Evolutionary conservation across 225 moss, liverwort and hornwort species (phyloP).

Genomic region (Takakia lepidozioides): DNA sequence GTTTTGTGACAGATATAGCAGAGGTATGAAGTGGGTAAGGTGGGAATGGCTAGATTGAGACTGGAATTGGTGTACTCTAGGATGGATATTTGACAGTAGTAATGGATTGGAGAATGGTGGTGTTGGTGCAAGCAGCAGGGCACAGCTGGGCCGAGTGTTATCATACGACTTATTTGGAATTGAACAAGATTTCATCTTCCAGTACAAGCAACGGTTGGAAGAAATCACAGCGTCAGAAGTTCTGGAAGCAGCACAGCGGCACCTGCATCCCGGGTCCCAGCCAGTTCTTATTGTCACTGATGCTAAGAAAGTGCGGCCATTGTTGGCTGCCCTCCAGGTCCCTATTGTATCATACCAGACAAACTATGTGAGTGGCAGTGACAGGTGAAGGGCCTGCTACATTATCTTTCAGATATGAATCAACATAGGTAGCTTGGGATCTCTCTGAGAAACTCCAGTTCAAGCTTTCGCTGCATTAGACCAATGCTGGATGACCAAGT

Average conservation of each 20-base stretch:
- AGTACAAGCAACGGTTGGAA: conserved; percentile 16
- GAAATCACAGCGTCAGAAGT: conserved; percentile 14
- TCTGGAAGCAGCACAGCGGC: conserved; percentile 13
- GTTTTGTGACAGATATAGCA: too few relatives aligned
- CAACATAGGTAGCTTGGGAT: too few relatives aligned
- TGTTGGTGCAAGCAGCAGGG: conserved; percentile 12
- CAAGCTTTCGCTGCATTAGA: too few relatives aligned
- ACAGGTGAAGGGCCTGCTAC: too few relatives aligned
- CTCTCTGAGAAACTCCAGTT: too few relatives aligned
- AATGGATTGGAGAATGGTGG: neutral
- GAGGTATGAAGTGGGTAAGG: too few relatives aligned
- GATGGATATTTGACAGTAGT: too few relatives aligned
- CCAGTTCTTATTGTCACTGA: conserved; percentile 26
- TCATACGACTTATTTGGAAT: conserved; percentile 22
- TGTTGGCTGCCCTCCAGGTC: conserved; percentile 6
- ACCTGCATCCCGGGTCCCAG: conserved; percentile 12
- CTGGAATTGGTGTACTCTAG: too few relatives aligned
- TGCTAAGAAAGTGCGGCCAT: conserved; percentile 8
- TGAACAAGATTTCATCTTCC: conserved; percentile 17
- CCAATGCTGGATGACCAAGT: too few relatives aligned
- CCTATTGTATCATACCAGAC: conserved; percentile 9
- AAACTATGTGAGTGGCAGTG: conserved; percentile 1
- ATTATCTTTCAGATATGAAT: too few relatives aligned
- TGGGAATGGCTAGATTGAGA: too few relatives aligned
- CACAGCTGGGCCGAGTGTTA: conserved; percentile 20